Base-by-base conservation (phyloP, 768 basidiomycete genomes). In the Ramaria rubella region DNA sequence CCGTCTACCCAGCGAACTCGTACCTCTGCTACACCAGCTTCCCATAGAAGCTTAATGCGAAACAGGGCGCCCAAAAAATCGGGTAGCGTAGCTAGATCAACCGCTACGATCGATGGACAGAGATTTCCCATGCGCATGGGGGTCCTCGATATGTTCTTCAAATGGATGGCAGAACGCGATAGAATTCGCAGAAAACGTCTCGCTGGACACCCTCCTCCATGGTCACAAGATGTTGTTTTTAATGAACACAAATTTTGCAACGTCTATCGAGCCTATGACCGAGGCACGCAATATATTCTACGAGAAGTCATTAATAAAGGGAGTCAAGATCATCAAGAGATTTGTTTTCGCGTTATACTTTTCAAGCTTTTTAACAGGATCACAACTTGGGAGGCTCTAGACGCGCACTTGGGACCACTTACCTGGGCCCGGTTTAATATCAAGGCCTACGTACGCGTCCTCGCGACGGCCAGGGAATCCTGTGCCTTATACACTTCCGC, bases 281-380 rank as follows among this genome's bases (percentile, higher is more conserved):
- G 80, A 33, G 76, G 76, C 17, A 81, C 78, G 29, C 89, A 91
- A 62, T 91, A 77, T 60, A 72, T 90, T 56, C 75, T 91, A 30
- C 63, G 67, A 5, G 77, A 87, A 55, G 86, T 91, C 58, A 82
- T 90, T 59, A 76, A 83, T 61, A 79, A 81, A 63, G 87, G 87
- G 36, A 72, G 80, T 2, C 82, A 83, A 61, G 69, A 73, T 29
- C 76, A 78, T 21, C 68, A 70, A 14, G 89, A 91, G 67, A 66
- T 87, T 52, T 77, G 80, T 23, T 91, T 91, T 61, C 84, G 89
- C 44, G 77, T 90, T 55, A 61, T 79, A 58, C 73, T 91, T 38
- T 91, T 86, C 75, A 85, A 83, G 63, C 73, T 72, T 12, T 91
- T 86, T 72, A 87, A 83, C 61, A 81, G 71, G 61, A 82, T 85